Percentiles rank a stretch among this genome's conserved stretches.
Conservation (phyloP, 306 rosid species). For the Herpetospermum pedunculosum region DNA sequence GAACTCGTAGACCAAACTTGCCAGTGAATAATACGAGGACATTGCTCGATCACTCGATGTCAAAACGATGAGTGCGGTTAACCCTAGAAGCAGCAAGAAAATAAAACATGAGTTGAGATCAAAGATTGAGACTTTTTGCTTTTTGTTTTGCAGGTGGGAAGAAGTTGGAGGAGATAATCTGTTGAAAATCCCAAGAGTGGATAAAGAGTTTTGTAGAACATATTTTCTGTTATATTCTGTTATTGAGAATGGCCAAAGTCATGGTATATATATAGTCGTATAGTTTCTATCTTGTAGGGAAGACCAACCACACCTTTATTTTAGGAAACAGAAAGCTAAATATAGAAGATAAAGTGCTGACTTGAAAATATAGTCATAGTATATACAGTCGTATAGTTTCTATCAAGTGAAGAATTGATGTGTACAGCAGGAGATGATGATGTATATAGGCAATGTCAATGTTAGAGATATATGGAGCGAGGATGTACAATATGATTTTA, state of each 20-base stretch:
- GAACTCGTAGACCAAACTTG: slow-evolving; percentile 15
- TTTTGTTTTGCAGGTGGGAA: slow-evolving; percentile 64
- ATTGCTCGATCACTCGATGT: slow-evolving; percentile 22
- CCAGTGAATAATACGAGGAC: slow-evolving; percentile 16
- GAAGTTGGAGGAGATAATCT: slow-evolving; percentile 91
- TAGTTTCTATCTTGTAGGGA: no score
- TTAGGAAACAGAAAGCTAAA: no score
- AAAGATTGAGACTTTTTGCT: neutral
- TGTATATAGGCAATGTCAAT: neutral
- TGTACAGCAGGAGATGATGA: slow-evolving; percentile 19
- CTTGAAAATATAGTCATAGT: no score
- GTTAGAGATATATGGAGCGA: neutral
- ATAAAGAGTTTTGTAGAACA: no score
- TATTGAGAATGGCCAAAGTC: no score
- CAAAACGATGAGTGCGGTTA: slow-evolving; percentile 24
- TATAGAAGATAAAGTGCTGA: no score
- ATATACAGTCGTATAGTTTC: no score
- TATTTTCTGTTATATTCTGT: no score
- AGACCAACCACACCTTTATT: no score
- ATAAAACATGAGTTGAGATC: neutral
- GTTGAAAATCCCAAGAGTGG: slow-evolving; percentile 87
- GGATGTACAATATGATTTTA: slow-evolving; percentile 34
- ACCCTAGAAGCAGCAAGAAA: slow-evolving; percentile 15
- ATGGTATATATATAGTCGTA: no score
- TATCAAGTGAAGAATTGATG: slow-evolving; percentile 20